Percentiles rank a stretch among this genome's conserved stretches.
Conservation (phyloP, 441 rosid genomes). For the Gossypium aridum region DNA sequence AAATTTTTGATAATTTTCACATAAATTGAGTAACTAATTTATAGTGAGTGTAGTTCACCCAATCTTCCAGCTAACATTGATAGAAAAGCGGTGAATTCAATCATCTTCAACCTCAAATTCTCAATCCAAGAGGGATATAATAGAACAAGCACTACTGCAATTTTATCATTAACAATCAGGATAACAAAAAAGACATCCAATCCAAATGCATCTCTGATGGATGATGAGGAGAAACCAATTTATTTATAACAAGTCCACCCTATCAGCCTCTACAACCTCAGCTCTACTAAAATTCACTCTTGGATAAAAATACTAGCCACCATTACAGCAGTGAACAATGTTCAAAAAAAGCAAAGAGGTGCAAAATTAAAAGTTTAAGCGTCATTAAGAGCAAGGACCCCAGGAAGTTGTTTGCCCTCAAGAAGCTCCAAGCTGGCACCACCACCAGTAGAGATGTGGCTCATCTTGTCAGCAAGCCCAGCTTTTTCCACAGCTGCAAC, state of each 20-base stretch:
- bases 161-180: neutral
- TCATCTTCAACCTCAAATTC: neutral
- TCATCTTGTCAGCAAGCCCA: conserved; percentile 84
- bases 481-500: conserved; percentile 91
- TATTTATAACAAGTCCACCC: conserved; percentile 19
- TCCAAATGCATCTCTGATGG: neutral
- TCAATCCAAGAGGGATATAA: neutral
- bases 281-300: conserved; percentile 11
- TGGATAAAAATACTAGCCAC: conserved; percentile 26
- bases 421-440: conserved; percentile 96
- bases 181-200: neutral
- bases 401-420: conserved; percentile 89
- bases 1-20: too few relatives aligned
- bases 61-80: neutral
- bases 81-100: neutral
- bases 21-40: too few relatives aligned
- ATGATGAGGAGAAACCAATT: neutral
- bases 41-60: neutral
- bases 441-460: conserved; percentile 94
- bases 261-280: conserved; percentile 25
- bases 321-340: conserved; percentile 1
- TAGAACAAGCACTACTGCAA: neutral
- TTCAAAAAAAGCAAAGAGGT: neutral
- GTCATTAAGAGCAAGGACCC: conserved; percentile 81
- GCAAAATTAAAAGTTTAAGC: conserved; percentile 30